phyloP scores from a whole-genome alignment of 1,284 basidiomycete species.

The Pascua guehoae region DNA sequence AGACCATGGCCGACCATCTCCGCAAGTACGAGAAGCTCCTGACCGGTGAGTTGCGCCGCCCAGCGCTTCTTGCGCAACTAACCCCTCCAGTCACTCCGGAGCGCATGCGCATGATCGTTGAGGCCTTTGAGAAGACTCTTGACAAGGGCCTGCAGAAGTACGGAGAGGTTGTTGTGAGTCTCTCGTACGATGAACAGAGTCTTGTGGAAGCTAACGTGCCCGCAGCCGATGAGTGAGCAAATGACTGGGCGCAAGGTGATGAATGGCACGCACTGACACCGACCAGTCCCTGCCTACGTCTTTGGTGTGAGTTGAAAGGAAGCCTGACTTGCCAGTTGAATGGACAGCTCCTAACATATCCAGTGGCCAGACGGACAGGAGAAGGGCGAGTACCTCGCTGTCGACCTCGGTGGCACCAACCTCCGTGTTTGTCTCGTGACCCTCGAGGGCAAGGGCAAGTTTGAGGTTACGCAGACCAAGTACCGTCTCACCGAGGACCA shows the following conservation, averaged over 20 bases:
- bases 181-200: background rate
- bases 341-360: background rate
- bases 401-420: slow-evolving; percentile 97
- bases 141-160: slow-evolving; percentile 79
- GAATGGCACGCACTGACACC: slow-evolving; percentile 3
- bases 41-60: slow-evolving; percentile 47
- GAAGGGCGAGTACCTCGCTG: slow-evolving; percentile 81
- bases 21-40: slow-evolving; percentile 79
- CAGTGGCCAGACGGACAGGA: slow-evolving; percentile 86
- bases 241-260: background rate
- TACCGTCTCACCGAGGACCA: slow-evolving; percentile 96
- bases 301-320: slow-evolving; percentile 67
- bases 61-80: background rate
- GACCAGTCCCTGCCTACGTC: slow-evolving; percentile 88
- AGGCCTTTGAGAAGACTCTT: slow-evolving; percentile 89
- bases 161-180: slow-evolving; percentile 81
- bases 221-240: slow-evolving; percentile 24
- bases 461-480: slow-evolving; percentile 96
- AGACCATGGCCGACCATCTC: slow-evolving; percentile 76
- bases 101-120: slow-evolving; percentile 94
- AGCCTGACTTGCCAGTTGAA: background rate
- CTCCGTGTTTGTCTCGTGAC: slow-evolving; percentile 95
- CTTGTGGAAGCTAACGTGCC: background rate
- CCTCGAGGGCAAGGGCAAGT: slow-evolving; percentile 85
- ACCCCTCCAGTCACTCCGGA: slow-evolving; percentile 73